phyloP scores from a whole-genome alignment of 2,329 filamentous ascomycete genomes.

The Fusarium hostae region DNA sequence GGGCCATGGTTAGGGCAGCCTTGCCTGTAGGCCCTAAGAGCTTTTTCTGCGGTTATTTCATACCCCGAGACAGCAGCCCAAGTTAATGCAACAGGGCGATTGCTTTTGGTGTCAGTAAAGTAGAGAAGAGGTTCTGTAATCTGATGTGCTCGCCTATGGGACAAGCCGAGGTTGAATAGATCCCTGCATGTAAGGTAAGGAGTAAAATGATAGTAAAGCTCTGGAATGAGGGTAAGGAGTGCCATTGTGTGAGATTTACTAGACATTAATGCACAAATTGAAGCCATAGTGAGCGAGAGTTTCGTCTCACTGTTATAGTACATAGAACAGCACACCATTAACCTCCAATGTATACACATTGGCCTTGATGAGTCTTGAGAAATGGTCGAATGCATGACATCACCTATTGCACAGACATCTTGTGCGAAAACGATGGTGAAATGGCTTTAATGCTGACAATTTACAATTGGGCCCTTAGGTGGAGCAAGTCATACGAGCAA shows the following conservation, averaged over 20 bases:
- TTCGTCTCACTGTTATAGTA: no score
- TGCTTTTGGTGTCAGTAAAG: neutral
- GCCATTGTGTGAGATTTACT: neutral
- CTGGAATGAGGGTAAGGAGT: neutral
- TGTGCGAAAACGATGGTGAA: no score
- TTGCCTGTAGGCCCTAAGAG: neutral
- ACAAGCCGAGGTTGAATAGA: neutral
- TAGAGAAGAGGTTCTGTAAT: neutral
- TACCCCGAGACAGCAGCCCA: neutral
- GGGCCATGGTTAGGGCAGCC: neutral
- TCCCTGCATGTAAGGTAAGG: neutral
- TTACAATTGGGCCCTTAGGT: no score
- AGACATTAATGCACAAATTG: no score
- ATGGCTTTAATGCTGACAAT: no score
- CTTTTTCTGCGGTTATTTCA: neutral
- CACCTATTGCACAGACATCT: no score
- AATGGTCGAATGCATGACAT: no score
- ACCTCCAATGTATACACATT: no score
- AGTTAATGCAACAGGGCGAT: neutral
- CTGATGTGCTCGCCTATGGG: neutral
- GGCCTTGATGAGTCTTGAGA: no score
- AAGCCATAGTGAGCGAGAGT: no score
- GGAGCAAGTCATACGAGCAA: no score
- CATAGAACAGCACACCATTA: no score
- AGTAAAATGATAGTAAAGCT: neutral